Conservation (phyloP, 257 asterid species). For the Fraxinus americana region DNA sequence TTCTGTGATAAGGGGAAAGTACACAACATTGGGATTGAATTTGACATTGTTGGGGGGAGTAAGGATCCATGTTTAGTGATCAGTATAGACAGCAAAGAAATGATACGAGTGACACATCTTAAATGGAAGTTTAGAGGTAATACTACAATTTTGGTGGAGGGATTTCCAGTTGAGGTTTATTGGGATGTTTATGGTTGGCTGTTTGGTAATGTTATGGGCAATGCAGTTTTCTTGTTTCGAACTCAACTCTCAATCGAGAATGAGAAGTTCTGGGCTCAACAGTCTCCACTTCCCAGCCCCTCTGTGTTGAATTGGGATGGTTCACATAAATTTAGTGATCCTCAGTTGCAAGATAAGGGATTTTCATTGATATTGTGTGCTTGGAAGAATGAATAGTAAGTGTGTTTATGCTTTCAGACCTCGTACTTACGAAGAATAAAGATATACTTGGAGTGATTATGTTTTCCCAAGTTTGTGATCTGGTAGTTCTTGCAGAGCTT, state of each 20-base stretch:
- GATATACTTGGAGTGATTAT: not conserved
- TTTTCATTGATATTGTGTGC: conserved; percentile 68
- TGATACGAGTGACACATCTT: conserved; percentile 50
- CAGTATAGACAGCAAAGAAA: conserved; percentile 46
- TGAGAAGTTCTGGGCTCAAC: conserved; percentile 27
- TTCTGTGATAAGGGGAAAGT: conserved; percentile 49
- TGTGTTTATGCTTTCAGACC: not conserved
- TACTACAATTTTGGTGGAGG: conserved; percentile 59
- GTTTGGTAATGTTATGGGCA: conserved; percentile 44
- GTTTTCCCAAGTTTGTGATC: not conserved
- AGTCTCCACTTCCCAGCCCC: conserved; percentile 14
- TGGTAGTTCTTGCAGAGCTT: not conserved
- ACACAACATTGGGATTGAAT: conserved; percentile 60
- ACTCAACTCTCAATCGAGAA: conserved; percentile 24
- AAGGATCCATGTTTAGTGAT: conserved; percentile 48
- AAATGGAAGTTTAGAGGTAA: conserved; percentile 80
- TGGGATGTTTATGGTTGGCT: conserved; percentile 87
- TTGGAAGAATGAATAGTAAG: conserved; percentile 55
- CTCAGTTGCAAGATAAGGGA: conserved; percentile 35
- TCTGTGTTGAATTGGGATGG: conserved; percentile 30
- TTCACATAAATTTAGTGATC: conserved; percentile 26
- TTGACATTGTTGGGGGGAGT: conserved; percentile 32
- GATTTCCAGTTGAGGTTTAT: conserved; percentile 56
- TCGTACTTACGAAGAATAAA: not conserved
- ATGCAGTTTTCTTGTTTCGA: conserved; percentile 68